Base-by-base conservation (phyloP, 768 basidiomycete genomes). In the Suillus spraguei region DNA sequence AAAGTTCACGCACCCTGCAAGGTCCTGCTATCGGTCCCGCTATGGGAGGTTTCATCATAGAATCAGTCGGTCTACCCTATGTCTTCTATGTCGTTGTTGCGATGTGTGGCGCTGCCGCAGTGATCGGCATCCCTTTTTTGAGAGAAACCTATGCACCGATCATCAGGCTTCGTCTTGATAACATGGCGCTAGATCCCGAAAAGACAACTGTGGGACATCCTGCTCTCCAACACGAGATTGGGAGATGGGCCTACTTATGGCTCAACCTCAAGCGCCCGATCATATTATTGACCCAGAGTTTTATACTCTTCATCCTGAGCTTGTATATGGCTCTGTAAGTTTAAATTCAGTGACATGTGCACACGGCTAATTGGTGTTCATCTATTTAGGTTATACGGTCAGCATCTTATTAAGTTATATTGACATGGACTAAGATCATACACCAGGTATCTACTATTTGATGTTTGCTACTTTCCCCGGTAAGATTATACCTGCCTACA, bases 71-170 rank as follows among this genome's bases (percentile, higher is more conserved):
- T 2, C 75, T 86, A 47, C 83, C 83, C 78, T 89, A 82, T 68
- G 80, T 91, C 6, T 90, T 90, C 69, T 79, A 85, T 54, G 71
- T 83, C 50, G 80, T 87, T 50, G 74, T 75, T 24, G 83, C 67
- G 46, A 47, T 85, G 17, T 82, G 80, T 61, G 83, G 76, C 28
- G 39, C 82, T 28, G 76, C 81, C 9, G 71, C 83, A 6, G 39
- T 78, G 0, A 56, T 87, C 5, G 88, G 84, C 8, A 81, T 91
- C 24, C 86, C 89, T 13, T 69, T 90, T 39, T 76, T 91, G 24
- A 79, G 77, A 38, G 92, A 94, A 74, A 92, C 91, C 0, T 94
- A 92, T 69, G 87, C 82, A 0, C 92, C 92, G 1, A 78, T 91
- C 46, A 81, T 94, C 49, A 85, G 86, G 16, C 68, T 80, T 33